These are phyloP conservation scores for Talaromyces sp. DNA, from an alignment of 2,329 filamentous ascomycete genomes.

Conservation along the genomic window DNA sequence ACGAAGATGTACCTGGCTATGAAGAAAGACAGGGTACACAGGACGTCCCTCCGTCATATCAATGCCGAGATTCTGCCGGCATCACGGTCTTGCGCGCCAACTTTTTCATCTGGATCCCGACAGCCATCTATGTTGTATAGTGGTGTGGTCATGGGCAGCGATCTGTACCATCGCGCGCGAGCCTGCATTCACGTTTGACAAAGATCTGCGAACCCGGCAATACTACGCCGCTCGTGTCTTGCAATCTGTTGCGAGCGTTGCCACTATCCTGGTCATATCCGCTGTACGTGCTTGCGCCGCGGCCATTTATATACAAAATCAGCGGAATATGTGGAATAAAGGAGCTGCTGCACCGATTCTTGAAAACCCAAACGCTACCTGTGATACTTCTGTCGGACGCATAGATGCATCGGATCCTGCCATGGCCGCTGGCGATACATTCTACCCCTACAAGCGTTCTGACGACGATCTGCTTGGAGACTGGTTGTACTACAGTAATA, in stretches of 20 bases:
- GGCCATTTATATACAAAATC: slow-evolving; percentile 26
- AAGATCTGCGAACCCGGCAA: neutral
- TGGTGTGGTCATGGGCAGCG: neutral
- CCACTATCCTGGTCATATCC: neutral
- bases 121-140: neutral
- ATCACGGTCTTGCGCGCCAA: neutral
- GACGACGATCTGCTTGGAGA: neutral
- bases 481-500: neutral
- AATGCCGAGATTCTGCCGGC: neutral
- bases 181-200: neutral
- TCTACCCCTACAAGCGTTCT: neutral
- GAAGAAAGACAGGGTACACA: neutral
- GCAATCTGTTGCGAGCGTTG: neutral
- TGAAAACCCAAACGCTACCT: neutral
- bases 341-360: neutral
- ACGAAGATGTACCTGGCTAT: neutral
- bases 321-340: neutral
- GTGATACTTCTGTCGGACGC: neutral
- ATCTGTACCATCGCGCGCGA: neutral
- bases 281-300: neutral
- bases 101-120: neutral
- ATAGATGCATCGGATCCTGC: neutral
- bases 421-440: neutral
- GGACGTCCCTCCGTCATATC: neutral
- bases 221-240: neutral